A percentile compares a stretch with the other conserved stretches of the same genome.
Evolutionary conservation across 768 basidiomycete genomes (phyloP).

Genomic region (Candolleomyces efflorescens): DNA sequence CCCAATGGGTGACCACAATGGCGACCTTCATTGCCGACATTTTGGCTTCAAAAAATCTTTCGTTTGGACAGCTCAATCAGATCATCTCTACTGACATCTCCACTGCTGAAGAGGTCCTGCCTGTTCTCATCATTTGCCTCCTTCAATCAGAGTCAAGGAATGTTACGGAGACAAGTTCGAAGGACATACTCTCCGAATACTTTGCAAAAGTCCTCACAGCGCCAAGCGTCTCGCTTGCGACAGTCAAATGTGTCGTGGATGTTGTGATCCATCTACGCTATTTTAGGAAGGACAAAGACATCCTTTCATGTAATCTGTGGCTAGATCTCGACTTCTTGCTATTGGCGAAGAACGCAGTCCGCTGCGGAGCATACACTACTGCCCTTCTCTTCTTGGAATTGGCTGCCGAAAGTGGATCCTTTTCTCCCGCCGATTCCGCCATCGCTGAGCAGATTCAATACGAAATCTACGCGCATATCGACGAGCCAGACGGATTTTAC

Average conservation of each 20-base stretch:
- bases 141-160: constrained; percentile 35
- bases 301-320: constrained; percentile 71
- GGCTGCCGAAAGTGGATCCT: constrained; percentile 45
- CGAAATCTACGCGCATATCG: constrained; percentile 91
- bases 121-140: constrained; percentile 68
- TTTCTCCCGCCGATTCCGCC: constrained; percentile 22
- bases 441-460: constrained; percentile 72
- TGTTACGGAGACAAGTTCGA: constrained; percentile 3
- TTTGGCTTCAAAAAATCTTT: constrained; percentile 48
- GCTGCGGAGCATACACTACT: constrained; percentile 83
- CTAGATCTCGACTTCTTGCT: constrained; percentile 69
- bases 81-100: constrained; percentile 50
- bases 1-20: constrained; percentile 58
- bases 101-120: constrained; percentile 68
- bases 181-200: constrained; percentile 43
- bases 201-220: constrained; percentile 51
- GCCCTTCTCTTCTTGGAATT: constrained; percentile 88
- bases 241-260: constrained; percentile 63
- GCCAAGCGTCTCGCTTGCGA: constrained; percentile 31
- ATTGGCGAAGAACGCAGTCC: constrained; percentile 68
- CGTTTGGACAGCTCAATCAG: constrained; percentile 65
- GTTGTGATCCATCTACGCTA: constrained; percentile 77
- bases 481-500: constrained; percentile 98
- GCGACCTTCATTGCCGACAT: constrained; percentile 55
- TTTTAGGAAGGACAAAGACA: constrained; percentile 41